These are phyloP conservation scores for Groenewaldozyma sp. DNA, from an alignment of 1,139 yeast genomes.

Conservation along the genomic window DNA sequence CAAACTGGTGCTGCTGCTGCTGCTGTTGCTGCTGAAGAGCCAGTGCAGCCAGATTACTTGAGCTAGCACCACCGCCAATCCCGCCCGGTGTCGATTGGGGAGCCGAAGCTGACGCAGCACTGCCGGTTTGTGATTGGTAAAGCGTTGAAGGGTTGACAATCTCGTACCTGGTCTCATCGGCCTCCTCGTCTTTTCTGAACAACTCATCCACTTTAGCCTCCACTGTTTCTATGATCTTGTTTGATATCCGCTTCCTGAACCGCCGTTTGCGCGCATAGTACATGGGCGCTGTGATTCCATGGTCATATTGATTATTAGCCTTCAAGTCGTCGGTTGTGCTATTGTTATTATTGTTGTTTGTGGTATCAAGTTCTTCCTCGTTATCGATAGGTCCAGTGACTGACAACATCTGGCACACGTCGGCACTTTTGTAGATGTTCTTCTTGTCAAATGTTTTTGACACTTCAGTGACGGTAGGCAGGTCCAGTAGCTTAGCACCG, in stretches of 20 bases:
- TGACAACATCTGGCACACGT: slow-evolving; percentile 75
- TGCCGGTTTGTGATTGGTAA: slow-evolving; percentile 8
- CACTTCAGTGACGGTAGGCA: slow-evolving; percentile 83
- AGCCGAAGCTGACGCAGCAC: slow-evolving; percentile 3
- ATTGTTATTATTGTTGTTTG: slow-evolving; percentile 9
- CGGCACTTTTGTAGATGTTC: slow-evolving; percentile 79
- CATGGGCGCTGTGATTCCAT: slow-evolving; percentile 79
- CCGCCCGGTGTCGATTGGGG: slow-evolving; percentile 4
- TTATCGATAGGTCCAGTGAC: slow-evolving; percentile 56
- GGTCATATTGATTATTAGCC: slow-evolving; percentile 37
- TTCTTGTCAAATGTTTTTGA: slow-evolving; percentile 86
- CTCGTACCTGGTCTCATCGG: slow-evolving; percentile 75
- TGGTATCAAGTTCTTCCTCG: slow-evolving; percentile 35
- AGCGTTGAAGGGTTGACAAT: slow-evolving; percentile 44
- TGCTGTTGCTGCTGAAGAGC: slow-evolving; percentile 1
- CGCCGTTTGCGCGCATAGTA: slow-evolving; percentile 45
- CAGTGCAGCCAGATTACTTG: slow-evolving; percentile 7
- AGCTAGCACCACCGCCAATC: slow-evolving; percentile 6
- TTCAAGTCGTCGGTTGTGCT: slow-evolving; percentile 15
- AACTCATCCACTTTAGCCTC: slow-evolving; percentile 74
- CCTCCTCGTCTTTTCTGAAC: slow-evolving; percentile 67
- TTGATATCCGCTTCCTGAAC: slow-evolving; percentile 43
- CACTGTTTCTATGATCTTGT: slow-evolving; percentile 48
- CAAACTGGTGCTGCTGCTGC: too few species aligned
- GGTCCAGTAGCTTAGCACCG: slow-evolving; percentile 78